Percentiles rank a stretch among this genome's conserved stretches.
These are phyloP conservation scores for Pascua guehoae DNA, from an alignment of 1,284 basidiomycete genomes.

Conservation along the genomic window DNA sequence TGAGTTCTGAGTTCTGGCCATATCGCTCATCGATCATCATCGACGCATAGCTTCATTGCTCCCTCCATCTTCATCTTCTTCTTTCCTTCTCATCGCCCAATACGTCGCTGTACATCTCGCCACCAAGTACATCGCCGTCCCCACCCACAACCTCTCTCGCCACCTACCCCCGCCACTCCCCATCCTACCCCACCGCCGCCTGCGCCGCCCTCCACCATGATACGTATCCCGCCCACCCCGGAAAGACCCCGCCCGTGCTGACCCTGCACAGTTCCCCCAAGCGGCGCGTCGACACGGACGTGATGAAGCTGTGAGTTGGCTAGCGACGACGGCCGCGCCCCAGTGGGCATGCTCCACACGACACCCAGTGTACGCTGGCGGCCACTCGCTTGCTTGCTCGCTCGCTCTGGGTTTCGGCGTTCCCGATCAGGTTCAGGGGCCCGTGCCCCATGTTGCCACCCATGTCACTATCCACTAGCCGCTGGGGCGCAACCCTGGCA, in stretches of 20 bases:
- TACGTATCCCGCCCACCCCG: conserved; percentile 25
- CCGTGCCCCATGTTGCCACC: conserved; percentile 9
- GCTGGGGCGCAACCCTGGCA: neutral
- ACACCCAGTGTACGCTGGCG: too few species aligned
- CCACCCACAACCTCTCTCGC: neutral
- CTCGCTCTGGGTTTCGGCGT: too few species aligned
- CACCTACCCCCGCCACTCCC: neutral
- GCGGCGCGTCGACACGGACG: conserved; percentile 96
- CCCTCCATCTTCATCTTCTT: neutral
- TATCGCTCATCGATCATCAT: neutral
- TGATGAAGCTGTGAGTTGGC: conserved; percentile 88
- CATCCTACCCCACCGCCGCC: neutral
- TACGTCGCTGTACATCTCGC: neutral
- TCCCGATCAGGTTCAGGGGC: too few species aligned
- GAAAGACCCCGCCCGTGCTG: conserved; percentile 3
- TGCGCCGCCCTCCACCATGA: conserved; percentile 21
- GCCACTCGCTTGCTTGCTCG: too few species aligned
- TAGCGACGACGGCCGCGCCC: neutral
- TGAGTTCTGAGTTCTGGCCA: too few species aligned
- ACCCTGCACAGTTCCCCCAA: conserved; percentile 63
- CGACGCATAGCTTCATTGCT: neutral
- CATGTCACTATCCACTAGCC: neutral
- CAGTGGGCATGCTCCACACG: too few species aligned
- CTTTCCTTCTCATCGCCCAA: neutral
- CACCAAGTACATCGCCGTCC: neutral